phyloP scores from a whole-genome alignment of 495 filamentous ascomycete species.

The Penicillium crystallinum region DNA sequence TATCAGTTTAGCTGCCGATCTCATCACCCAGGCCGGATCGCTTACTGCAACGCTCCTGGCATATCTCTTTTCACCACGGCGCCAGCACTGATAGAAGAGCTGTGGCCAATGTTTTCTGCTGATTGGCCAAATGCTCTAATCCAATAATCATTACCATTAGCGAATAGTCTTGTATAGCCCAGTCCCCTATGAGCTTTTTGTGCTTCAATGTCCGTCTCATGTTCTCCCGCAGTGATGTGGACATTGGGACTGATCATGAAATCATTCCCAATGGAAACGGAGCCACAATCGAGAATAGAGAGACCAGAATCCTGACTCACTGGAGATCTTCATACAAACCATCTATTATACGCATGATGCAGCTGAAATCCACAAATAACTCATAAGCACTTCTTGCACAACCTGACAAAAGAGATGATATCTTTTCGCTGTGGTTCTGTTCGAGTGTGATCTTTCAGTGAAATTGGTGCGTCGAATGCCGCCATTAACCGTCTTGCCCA shows the following conservation, averaged over 20 bases:
- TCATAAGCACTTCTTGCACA: background rate
- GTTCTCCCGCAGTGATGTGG: slow-evolving; percentile 41
- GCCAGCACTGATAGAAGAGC: slow-evolving; percentile 42
- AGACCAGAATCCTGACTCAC: slow-evolving; percentile 20
- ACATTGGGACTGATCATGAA: slow-evolving; percentile 42
- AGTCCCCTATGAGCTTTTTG: slow-evolving; percentile 25
- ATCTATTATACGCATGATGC: slow-evolving; percentile 23
- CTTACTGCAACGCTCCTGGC: slow-evolving; percentile 36
- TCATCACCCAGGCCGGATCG: slow-evolving; percentile 33
- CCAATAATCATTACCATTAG: slow-evolving; percentile 46
- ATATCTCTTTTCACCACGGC: slow-evolving; percentile 40
- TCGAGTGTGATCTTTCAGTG: background rate
- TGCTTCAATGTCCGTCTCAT: slow-evolving; percentile 37
- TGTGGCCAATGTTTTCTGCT: slow-evolving; percentile 44
- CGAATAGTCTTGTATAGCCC: slow-evolving; percentile 32
- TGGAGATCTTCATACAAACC: slow-evolving; percentile 44
- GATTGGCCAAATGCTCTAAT: slow-evolving; percentile 42
- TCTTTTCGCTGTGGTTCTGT: background rate
- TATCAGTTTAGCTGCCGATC: no score
- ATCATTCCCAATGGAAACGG: slow-evolving; percentile 41
- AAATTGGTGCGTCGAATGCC: slow-evolving; percentile 1
- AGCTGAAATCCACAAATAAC: background rate
- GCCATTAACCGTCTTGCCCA: slow-evolving; percentile 3
- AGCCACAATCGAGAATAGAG: slow-evolving; percentile 38
- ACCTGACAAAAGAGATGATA: slow-evolving; percentile 1